These are phyloP conservation scores for Mycena capillaripes DNA, from an alignment of 768 basidiomycete species.

Conservation along the genomic window DNA sequence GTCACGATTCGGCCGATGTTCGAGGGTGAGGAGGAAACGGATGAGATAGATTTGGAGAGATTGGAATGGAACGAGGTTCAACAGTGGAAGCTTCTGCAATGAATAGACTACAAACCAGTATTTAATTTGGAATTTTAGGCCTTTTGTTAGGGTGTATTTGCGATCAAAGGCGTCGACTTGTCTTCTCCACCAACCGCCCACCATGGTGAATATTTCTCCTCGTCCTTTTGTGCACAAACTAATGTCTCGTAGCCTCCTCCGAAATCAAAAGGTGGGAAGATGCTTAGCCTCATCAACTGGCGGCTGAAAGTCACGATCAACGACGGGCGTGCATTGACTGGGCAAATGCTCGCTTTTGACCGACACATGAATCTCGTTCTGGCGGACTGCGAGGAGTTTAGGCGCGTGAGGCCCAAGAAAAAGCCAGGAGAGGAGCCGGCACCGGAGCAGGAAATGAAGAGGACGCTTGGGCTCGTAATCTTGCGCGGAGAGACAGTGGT, in stretches of 20 bases:
- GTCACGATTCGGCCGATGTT: slow-evolving; percentile 16
- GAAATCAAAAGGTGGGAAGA: slow-evolving; percentile 98
- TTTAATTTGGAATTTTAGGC: background rate
- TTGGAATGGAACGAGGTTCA: slow-evolving; percentile 23
- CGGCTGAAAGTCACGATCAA: slow-evolving; percentile 96
- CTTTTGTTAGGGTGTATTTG: slow-evolving; percentile 18
- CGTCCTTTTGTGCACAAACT: slow-evolving; percentile 1
- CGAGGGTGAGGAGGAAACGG: slow-evolving; percentile 5
- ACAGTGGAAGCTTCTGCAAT: slow-evolving; percentile 28
- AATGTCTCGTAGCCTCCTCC: slow-evolving; percentile 81
- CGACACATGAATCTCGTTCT: slow-evolving; percentile 99
- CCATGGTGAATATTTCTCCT: slow-evolving; percentile 34
- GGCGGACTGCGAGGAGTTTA: slow-evolving; percentile 98
- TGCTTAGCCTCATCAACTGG: slow-evolving; percentile 98
- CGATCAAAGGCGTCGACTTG: background rate
- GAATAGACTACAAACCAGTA: background rate
- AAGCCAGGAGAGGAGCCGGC: slow-evolving; percentile 85
- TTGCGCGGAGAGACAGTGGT: slow-evolving; percentile 97
- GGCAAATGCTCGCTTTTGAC: slow-evolving; percentile 99
- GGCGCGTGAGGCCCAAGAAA: slow-evolving; percentile 93
- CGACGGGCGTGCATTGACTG: slow-evolving; percentile 95
- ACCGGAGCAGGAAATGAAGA: slow-evolving; percentile 94
- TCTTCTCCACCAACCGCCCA: slow-evolving; percentile 15
- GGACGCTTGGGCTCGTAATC: slow-evolving; percentile 96
- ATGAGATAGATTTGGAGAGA: slow-evolving; percentile 25